Conservation (phyloP, 2,329 filamentous ascomycete species). For the Aureobasidium zeae region DNA sequence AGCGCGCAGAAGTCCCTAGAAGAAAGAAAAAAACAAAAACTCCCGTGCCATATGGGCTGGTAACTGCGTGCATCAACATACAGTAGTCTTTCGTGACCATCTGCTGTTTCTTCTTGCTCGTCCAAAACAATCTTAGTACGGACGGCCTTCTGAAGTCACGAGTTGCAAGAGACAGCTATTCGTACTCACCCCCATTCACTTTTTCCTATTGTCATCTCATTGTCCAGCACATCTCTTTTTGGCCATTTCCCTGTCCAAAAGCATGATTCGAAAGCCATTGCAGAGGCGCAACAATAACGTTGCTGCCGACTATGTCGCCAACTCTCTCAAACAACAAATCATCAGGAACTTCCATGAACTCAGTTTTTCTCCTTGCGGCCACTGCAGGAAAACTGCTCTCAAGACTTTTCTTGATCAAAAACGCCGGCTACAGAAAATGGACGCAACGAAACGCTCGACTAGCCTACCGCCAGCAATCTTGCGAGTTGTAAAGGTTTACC, state of each 20-base stretch:
- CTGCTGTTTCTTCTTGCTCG: slow-evolving; percentile 5
- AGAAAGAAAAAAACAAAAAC: too few species aligned
- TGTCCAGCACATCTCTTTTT: slow-evolving; percentile 1
- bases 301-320: slow-evolving; percentile 9
- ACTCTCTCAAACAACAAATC: not conserved
- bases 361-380: slow-evolving; percentile 9
- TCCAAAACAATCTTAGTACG: not conserved
- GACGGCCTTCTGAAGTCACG: not conserved
- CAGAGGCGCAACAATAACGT: slow-evolving; percentile 15
- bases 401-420: slow-evolving; percentile 5
- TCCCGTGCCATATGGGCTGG: too few species aligned
- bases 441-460: not conserved
- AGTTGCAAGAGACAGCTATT: not conserved
- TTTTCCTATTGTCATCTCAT: not conserved
- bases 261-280: slow-evolving; percentile 4
- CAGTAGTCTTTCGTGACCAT: slow-evolving; percentile 13
- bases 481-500: too few species aligned
- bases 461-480: slow-evolving; percentile 4
- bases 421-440: slow-evolving; percentile 7
- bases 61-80: slow-evolving; percentile 4
- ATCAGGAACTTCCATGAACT: slow-evolving; percentile 3
- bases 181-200: not conserved
- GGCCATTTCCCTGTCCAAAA: slow-evolving; percentile 3
- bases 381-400: slow-evolving; percentile 11
- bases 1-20: too few species aligned